Evolutionary conservation across 805 yeast genomes (phyloP), one percentile per base, ranked within the genome.

Genomic region (Yamadazyma nakazawae): DNA sequence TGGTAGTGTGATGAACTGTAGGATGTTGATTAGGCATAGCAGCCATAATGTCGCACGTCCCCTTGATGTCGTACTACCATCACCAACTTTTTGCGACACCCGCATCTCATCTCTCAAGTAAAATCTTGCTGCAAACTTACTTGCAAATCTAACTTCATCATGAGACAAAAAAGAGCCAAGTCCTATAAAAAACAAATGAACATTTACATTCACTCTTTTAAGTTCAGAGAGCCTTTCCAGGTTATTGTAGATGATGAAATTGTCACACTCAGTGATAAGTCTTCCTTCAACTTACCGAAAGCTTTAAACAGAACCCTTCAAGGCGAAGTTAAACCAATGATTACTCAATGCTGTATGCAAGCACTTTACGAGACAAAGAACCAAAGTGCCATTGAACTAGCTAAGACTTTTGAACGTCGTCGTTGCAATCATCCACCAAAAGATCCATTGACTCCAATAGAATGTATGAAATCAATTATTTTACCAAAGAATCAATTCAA

Each of bases 101-200:
- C 32, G 32, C 32, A 28, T 28, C 32, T 28, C 32, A 28, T 28
- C 32, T 28, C 32, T 12, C n/a, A 5, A 5, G 32, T 13, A 28
- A 28, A 28, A 28, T 28, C 32, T 5, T 5, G 9, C 32, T 12
- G n/a, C 12, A 13, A 28, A 28, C n/a, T 10, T 5, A 28, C 12
- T 13, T 13, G 3, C 32, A 28, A 12, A 5, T 11, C 32, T 28
- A 13, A 28, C 24, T 21, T 7, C 24, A 42, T 4, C 39, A 92
- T 92, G 99, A 89, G 96, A 76, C 97, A 92, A 70, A 92, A 91
- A 67, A 79, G 99, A 68, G 96, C 97, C 44, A 92, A 92, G 66
- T 76, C 94, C 1, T 94, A 94, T 67, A 83, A 92, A 64, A 92
- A 92, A 74, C 96, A 88, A 64, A 85, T 94, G 87, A 80, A 84